Conservation (phyloP, 2,329 filamentous ascomycete genomes). For the Plenodomus lindquistii region DNA sequence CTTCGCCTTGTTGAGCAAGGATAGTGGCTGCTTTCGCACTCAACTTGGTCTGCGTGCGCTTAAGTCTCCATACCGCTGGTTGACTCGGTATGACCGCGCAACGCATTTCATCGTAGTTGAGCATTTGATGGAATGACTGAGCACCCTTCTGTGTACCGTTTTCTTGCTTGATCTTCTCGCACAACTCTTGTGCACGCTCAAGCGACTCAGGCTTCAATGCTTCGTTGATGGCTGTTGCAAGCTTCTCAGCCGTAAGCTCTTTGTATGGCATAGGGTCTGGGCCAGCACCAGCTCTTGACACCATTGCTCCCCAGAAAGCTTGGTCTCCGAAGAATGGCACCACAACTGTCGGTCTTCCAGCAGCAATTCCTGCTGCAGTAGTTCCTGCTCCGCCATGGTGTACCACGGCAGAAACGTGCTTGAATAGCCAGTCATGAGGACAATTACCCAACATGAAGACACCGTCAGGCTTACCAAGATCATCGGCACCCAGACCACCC, state of each 20-base stretch:
- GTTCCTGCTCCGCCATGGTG: constrained; percentile 90
- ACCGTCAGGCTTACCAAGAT: constrained; percentile 66
- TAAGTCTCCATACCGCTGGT: constrained; percentile 46
- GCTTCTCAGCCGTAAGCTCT: constrained; percentile 44
- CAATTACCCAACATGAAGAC: constrained; percentile 84
- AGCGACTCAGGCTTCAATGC: constrained; percentile 44
- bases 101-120: constrained; percentile 43
- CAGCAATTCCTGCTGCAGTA: constrained; percentile 81
- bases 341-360: constrained; percentile 78
- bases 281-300: constrained; percentile 46
- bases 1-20: constrained; percentile 41
- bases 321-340: constrained; percentile 72
- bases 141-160: constrained; percentile 43
- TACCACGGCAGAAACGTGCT: constrained; percentile 77
- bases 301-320: constrained; percentile 49
- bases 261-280: constrained; percentile 47
- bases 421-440: constrained; percentile 88
- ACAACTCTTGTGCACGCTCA: constrained; percentile 42
- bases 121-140: constrained; percentile 45
- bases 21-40: constrained; percentile 45
- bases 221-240: constrained; percentile 44
- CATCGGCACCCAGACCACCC: constrained; percentile 78
- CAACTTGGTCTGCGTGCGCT: constrained; percentile 41
- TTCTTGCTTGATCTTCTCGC: constrained; percentile 44
- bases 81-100: constrained; percentile 38